Base-by-base conservation (phyloP, 805 yeast genomes). In the Candida namnaoensis region DNA sequence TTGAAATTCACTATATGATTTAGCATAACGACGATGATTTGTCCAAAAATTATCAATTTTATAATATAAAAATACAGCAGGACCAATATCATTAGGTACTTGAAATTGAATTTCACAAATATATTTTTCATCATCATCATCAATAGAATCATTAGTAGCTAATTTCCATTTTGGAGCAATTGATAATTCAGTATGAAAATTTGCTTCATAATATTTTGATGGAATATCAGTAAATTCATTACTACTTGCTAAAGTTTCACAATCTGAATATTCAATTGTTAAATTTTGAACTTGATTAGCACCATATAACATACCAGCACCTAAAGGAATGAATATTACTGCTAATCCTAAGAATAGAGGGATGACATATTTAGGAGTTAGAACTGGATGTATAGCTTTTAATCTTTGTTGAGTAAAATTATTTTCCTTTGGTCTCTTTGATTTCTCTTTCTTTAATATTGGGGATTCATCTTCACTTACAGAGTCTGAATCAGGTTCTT, bases 21-120 rank as follows among this genome's bases (percentile, higher is more conserved):
- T 78, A 34, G 91, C 98, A 59, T 85, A 93, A 53, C 95, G 86
- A 53, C 99, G 79, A 64, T 91, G 99, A 61, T 91, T 91, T 52
- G 95, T 96, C 61, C 76, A 85, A 61, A 91, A 93, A 57, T 88
- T 88, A 41, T 96, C 88, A 52, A 91, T 65, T 52, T 80, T 76
- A 67, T 91, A 91, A 62, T 86, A 86, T 50, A 88, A 54, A 54
- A 70, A 88, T 12, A 88, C 68, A 3, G 95, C 90, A 5, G 85
- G 77, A 30, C 80, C 74, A 58, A 93, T 72, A 43, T 78, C 81
- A 38, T 66, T 66, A 14, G 96, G 95, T 23, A 86, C 64, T 27
- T 75, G 72, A 63, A 91, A 90, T 54, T 81, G 77, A 38, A 91
- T 58, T n/a, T 71, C 64, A 60, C 99, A 91, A 3, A 72, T 69